phyloP scores from a whole-genome alignment of 306 rosid genomes.

The Pterocarpus santalinus region DNA sequence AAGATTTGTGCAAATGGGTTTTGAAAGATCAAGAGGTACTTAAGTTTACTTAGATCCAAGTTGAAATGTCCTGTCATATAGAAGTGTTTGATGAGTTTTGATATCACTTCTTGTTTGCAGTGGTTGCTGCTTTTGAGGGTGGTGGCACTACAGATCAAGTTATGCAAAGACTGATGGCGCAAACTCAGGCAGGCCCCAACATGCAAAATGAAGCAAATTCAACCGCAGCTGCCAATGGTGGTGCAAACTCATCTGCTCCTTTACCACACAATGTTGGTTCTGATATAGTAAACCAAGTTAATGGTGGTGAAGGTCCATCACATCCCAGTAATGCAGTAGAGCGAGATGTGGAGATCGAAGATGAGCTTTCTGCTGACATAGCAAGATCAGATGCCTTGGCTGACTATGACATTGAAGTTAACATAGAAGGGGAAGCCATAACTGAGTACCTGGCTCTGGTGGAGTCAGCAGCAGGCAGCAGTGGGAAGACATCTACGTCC shows the following conservation, averaged over 20 bases:
- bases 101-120: constrained; percentile 61
- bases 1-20: constrained; percentile 67
- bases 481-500: constrained; percentile 12
- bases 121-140: constrained; percentile 61
- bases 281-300: constrained; percentile 5
- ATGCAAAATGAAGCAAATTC: constrained; percentile 37
- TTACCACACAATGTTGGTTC: constrained; percentile 36
- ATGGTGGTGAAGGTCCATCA: constrained; percentile 42
- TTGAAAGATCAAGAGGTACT: constrained; percentile 77
- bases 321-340: constrained; percentile 15
- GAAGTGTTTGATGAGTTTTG: constrained; percentile 3
- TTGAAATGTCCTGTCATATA: neutral
- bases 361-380: constrained; percentile 58
- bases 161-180: constrained; percentile 55
- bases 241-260: constrained; percentile 51
- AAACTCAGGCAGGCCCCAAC: constrained; percentile 29
- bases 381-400: constrained; percentile 46
- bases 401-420: constrained; percentile 63
- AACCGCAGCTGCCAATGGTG: constrained; percentile 33
- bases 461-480: constrained; percentile 48
- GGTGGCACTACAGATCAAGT: constrained; percentile 64
- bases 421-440: constrained; percentile 63
- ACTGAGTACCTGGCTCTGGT: constrained; percentile 66
- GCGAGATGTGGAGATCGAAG: constrained; percentile 60
- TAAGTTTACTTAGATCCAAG: constrained; percentile 30